Evolutionary conservation across 495 filamentous ascomycete genomes (phyloP).

Genomic region (Xylaria telfairii): DNA sequence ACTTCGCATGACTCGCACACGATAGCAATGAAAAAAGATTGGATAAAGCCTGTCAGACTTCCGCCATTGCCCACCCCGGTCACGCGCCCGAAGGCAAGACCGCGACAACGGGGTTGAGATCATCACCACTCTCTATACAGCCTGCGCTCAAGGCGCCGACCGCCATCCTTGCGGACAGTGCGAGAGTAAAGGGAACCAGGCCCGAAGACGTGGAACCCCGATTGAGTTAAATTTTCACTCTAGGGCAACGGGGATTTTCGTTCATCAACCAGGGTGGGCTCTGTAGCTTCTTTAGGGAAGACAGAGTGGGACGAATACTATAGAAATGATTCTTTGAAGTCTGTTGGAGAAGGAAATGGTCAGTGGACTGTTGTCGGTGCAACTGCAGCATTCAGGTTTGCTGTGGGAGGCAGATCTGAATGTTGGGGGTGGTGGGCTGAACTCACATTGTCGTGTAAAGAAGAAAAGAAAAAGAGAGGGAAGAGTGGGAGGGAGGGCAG

Average conservation of each 20-base stretch:
- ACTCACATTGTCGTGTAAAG: conserved; percentile 67
- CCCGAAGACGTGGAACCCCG: conserved; percentile 29
- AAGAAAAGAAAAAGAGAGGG: conserved; percentile 37
- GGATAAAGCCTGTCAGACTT: conserved; percentile 64
- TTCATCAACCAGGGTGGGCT: conserved; percentile 69
- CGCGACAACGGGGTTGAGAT: conserved; percentile 62
- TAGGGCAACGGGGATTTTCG: conserved; percentile 63
- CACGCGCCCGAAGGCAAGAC: conserved; percentile 60
- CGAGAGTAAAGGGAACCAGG: conserved; percentile 50
- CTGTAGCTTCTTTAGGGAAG: conserved; percentile 74
- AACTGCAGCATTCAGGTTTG: conserved; percentile 29
- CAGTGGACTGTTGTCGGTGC: not conserved
- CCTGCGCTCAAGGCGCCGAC: conserved; percentile 34
- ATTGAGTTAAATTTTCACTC: conserved; percentile 57
- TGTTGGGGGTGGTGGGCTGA: conserved; percentile 47
- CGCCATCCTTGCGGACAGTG: conserved; percentile 59
- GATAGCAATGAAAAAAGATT: conserved; percentile 55
- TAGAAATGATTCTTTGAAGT: conserved; percentile 91
- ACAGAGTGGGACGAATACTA: conserved; percentile 82
- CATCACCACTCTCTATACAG: conserved; percentile 69
- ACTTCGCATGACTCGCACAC: conserved; percentile 44
- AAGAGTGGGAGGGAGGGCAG: conserved; percentile 15
- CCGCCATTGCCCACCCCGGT: conserved; percentile 65
- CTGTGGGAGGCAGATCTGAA: conserved; percentile 24
- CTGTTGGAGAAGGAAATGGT: conserved; percentile 36